Base-by-base conservation (phyloP, 257 asterid genomes). In the Fraxinus americana region DNA sequence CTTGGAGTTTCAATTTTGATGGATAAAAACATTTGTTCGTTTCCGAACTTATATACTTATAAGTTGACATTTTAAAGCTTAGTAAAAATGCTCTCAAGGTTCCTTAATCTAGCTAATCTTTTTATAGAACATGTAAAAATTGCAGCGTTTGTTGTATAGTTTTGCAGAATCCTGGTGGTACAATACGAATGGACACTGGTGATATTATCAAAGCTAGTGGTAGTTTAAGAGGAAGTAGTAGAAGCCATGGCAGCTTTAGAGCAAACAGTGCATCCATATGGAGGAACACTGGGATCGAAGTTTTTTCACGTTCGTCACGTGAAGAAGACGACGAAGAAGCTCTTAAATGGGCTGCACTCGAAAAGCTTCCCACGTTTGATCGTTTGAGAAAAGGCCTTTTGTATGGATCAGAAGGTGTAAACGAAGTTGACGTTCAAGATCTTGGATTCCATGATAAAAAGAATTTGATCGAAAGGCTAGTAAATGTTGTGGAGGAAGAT, bases 321-420 rank as follows among this genome's bases (percentile, higher is more conserved):
- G 88, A 88, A 5, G 95, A 90, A 78, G 92, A 90, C 27, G 97
- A 91, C 21, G 97, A 91, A 80, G 95, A 89, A n/a, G 90, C 91
- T 57, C 76, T 89, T 4, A 87, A 78, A 75, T 89, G 97, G 97
- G 95, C 97, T 43, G 83, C 90, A 3, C 85, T 91, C 0, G 97
- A 91, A 35, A 91, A 89, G 30, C 48, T 91, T 29, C 97, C 97
- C 3, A 91, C 97, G 29, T 89, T 83, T 29, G 95, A 88, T 73
- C 89, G 97, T 65, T 80, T 91, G 45, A 89, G 88, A 29, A 91
- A 85, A 82, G 97, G 97, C 21, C 57, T 91, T 43, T 70, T 91
- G 19, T 82, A 84, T 13, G 97, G 97, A 17, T 84, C 95, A 17
- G 75, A 71, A 16, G 97, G 97, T 9, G 81, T 87, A 1, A 82